Evolutionary conservation across 2,329 filamentous ascomycete species (phyloP).

Genomic region (Trichoderma sp.): DNA sequence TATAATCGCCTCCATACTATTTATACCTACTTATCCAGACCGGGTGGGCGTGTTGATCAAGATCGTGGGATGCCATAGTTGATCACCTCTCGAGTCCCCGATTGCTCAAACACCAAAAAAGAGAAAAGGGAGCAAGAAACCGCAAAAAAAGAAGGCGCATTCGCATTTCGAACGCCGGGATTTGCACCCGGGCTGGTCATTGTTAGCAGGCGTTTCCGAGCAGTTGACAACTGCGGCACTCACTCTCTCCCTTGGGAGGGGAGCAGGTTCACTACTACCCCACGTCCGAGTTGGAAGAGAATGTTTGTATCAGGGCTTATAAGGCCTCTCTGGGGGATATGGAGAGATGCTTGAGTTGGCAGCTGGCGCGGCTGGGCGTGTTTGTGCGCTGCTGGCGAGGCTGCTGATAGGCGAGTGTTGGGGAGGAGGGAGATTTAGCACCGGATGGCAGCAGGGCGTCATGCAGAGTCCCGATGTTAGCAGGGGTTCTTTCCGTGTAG

Average conservation of each 20-base stretch:
- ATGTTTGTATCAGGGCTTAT: conserved; percentile 15
- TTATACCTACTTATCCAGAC: not conserved
- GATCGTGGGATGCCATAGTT: not conserved
- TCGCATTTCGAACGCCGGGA: conserved; percentile 27
- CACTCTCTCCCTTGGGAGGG: conserved; percentile 29
- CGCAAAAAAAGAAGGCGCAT: conserved; percentile 18
- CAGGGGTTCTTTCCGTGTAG: not conserved
- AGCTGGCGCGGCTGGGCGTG: not conserved
- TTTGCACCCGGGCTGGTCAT: conserved; percentile 25
- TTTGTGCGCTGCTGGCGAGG: not conserved
- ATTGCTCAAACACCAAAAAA: not conserved
- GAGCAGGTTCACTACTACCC: conserved; percentile 29
- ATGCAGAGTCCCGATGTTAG: not conserved
- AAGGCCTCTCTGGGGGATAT: not conserved
- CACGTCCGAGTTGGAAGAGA: conserved; percentile 23
- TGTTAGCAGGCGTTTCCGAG: conserved; percentile 14
- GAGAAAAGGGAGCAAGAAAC: conserved; percentile 12
- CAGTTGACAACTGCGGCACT: conserved; percentile 22
- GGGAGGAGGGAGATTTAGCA: not conserved
- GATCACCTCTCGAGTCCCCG: not conserved
- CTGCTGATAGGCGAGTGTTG: not conserved
- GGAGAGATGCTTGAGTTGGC: not conserved
- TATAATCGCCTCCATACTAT: not conserved
- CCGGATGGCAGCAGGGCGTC: not conserved
- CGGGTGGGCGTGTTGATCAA: not conserved